phyloP scores from a whole-genome alignment of 2,329 filamentous ascomycete species.

The Aureobasidium subglaciale region DNA sequence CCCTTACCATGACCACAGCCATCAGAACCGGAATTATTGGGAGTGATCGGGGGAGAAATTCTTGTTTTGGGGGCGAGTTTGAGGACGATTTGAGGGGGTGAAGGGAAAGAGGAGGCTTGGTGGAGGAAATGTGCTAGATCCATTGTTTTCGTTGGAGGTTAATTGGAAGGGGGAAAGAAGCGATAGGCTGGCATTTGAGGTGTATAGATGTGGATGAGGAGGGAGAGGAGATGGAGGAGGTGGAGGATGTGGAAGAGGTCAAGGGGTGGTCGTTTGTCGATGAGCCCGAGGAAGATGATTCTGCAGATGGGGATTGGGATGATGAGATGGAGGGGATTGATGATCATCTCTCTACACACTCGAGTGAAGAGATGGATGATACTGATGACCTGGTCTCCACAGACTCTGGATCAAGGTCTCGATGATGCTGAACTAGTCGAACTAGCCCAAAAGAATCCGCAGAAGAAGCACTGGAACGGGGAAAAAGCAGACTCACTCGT shows the following conservation, averaged over 20 bases:
- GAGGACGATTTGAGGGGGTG: conserved; percentile 2
- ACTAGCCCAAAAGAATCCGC: background rate
- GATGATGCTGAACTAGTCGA: background rate
- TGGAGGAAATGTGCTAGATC: background rate
- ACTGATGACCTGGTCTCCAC: background rate
- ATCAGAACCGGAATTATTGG: conserved; percentile 8
- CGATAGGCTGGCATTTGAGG: background rate
- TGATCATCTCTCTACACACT: too few relatives aligned
- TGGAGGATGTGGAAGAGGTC: background rate
- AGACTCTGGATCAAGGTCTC: background rate
- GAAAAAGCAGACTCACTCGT: too few relatives aligned
- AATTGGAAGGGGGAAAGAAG: background rate
- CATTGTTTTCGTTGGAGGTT: background rate
- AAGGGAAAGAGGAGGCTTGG: background rate
- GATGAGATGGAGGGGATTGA: background rate
- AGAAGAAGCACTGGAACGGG: background rate
- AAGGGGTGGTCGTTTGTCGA: background rate
- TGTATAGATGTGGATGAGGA: background rate
- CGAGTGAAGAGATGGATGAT: background rate
- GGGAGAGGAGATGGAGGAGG: background rate
- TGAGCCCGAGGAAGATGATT: conserved; percentile 1
- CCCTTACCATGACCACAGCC: background rate
- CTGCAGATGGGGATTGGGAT: background rate
- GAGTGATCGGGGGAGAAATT: background rate
- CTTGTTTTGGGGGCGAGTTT: conserved; percentile 9